Evolutionary conservation across 176 grass and related monocot species (phyloP), one percentile per base, ranked within the genome.

Genomic region (Alloteropsis semialata): DNA sequence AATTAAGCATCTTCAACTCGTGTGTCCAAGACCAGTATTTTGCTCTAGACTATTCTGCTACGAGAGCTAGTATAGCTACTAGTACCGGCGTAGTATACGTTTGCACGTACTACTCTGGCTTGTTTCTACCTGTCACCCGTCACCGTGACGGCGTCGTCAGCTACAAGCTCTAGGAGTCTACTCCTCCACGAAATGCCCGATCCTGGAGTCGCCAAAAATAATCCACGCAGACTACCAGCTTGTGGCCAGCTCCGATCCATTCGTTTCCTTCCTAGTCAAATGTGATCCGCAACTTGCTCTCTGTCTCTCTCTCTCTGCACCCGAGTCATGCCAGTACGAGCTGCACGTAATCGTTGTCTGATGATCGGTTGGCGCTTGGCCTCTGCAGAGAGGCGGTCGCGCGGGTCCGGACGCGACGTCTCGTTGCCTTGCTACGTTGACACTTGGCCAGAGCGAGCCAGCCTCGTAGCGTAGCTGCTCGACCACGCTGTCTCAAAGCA

Each of bases 361-460:
- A 54, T 10, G 32, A 1, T 21, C 24, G 10, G 8, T 56, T 9
- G 74, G 36, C 86, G 65, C 30, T 88, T 72, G 86, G 74, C 65
- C 15, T 25, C 12, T 1, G 28, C 56, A 63, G 28, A 79, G 7
- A 65, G 80, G 11, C 80, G 78, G 28, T 3, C 22, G 78, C 17
- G n/a, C n/a, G n/a, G n/a, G n/a, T n/a, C 69, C 22, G 44, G 86
- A 88, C 81, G 86, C 86, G 86, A 83, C 81, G 75, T 15, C 81
- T 17, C 66, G 80, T 69, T 58, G 14, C 33, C 18, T 24, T 14
- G 8, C 43, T 13, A 48, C 55, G 86, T 28, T 44, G 54, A 44
- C 80, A 44, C 73, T 38, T 78, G 86, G 46, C 34, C n/a, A n/a
- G n/a, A n/a, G n/a, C n/a, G n/a, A n/a, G n/a, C 72, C 17, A 1